Conservation (phyloP, 2,329 filamentous ascomycete genomes). For the Fusarium verrucosum region DNA sequence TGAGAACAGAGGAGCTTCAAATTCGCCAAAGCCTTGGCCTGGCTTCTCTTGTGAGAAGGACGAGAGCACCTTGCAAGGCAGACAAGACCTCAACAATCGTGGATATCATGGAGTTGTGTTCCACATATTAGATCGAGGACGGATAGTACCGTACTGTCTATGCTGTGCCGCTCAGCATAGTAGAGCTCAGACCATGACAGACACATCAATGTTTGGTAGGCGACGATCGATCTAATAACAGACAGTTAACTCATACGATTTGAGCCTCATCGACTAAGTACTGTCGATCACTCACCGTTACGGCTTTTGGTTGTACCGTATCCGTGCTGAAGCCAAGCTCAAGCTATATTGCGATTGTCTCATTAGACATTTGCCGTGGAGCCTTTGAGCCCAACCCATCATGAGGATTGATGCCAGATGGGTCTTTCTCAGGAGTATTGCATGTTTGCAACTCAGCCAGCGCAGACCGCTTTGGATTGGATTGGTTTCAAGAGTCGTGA, state of each 20-base stretch:
- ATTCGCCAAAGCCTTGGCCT: constrained; percentile 12
- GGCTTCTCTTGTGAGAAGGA: constrained; percentile 7
- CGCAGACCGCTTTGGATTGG: constrained; percentile 25
- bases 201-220: constrained; percentile 2
- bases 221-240: constrained; percentile 28
- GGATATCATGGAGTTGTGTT: constrained; percentile 10
- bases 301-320: constrained; percentile 11
- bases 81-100: constrained; percentile 1
- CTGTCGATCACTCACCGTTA: constrained; percentile 14
- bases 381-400: constrained; percentile 18
- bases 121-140: constrained; percentile 16
- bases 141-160: constrained; percentile 1
- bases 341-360: constrained; percentile 3
- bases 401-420: constrained; percentile 28
- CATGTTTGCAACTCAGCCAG: neutral
- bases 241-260: constrained; percentile 19
- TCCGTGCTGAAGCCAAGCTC: constrained; percentile 32
- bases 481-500: constrained; percentile 16
- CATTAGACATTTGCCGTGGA: constrained; percentile 2
- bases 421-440: constrained; percentile 5
- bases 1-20: constrained; percentile 10
- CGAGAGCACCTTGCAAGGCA: constrained; percentile 11
- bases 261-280: constrained; percentile 31
- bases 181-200: constrained; percentile 12
- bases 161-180: neutral